Conservation (phyloP, 768 basidiomycete genomes). For the Mycena galericulata region DNA sequence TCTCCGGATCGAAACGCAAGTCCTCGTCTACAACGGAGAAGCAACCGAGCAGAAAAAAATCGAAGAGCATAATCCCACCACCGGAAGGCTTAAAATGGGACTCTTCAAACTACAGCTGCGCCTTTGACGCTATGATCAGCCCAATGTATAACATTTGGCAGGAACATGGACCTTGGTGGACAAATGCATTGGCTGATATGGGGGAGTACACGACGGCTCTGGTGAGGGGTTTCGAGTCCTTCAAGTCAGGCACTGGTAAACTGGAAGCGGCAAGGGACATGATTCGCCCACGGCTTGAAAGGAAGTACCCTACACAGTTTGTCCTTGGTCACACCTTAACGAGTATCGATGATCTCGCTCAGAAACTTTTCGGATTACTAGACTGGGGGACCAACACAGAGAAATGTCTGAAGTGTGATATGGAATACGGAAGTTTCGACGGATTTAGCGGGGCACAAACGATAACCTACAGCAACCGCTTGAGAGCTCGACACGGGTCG, state of each 20-base stretch:
- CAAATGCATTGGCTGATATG: background rate
- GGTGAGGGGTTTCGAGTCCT: background rate
- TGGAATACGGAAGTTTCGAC: background rate
- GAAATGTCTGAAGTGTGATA: background rate
- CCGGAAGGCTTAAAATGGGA: slow-evolving; percentile 33
- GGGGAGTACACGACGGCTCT: background rate
- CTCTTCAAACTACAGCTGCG: slow-evolving; percentile 44
- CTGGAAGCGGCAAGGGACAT: background rate
- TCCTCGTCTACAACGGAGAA: background rate
- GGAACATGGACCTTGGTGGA: slow-evolving; percentile 5
- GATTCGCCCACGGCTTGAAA: background rate
- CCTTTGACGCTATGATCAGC: slow-evolving; percentile 44
- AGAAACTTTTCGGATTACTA: background rate
- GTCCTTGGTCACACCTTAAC: background rate
- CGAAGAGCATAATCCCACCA: background rate
- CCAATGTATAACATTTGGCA: slow-evolving; percentile 29
- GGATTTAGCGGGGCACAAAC: too few species aligned
- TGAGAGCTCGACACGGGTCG: too few species aligned
- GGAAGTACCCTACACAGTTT: background rate
- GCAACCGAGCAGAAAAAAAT: background rate
- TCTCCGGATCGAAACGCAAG: background rate
- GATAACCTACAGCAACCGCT: too few species aligned
- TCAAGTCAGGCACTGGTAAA: background rate
- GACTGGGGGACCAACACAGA: background rate
- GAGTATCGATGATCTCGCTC: background rate